Evolutionary conservation across 805 yeast species (phyloP), one percentile per base, ranked within the genome.

Genomic region (Candida pini): DNA sequence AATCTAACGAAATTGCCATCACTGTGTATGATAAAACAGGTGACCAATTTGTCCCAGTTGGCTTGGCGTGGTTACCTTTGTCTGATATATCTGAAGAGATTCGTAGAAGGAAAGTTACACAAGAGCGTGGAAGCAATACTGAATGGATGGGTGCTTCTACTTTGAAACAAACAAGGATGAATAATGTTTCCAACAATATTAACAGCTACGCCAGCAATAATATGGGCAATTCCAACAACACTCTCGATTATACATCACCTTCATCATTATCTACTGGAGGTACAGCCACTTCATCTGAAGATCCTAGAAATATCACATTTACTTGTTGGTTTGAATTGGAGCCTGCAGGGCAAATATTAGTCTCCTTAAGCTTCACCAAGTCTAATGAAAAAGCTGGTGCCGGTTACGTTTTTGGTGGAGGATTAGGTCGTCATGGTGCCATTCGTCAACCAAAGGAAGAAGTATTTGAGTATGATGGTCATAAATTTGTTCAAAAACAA

Each of bases 381-480:
- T 57, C 71, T 1, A 62, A 50, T 37, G 58, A 54, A 26, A 72
- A 64, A 18, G 40, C 43, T 24, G 72, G 70, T 14, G 70, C 68
- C 34, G 69, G 66, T 44, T 67, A 64, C 31, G 74, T 68, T 18
- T 60, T 58, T 34, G 62, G 73, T 30, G 82, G 82, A 34, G 86
- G 86, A 0, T 68, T 83, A 35, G 90, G 87, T 22, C 95, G 99
- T 69, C 96, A 90, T 56, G 97, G 97, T 65, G 99, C 99, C 43
- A 90, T 92, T 45, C 82, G 96, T 52, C 92, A 87, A 59, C 79
- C 89, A 64, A 87, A 89, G 48, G 86, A 80, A 52, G 94, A 85
- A 47, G 86, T 92, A 2, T 85, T 79, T 55, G 96, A 90, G 60
- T 92, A 87, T 49, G 95, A 87, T 56, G 99, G 99, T 13, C 99